phyloP scores from a whole-genome alignment of 2,329 filamentous ascomycete genomes.

The Aspergillus ibericus region DNA sequence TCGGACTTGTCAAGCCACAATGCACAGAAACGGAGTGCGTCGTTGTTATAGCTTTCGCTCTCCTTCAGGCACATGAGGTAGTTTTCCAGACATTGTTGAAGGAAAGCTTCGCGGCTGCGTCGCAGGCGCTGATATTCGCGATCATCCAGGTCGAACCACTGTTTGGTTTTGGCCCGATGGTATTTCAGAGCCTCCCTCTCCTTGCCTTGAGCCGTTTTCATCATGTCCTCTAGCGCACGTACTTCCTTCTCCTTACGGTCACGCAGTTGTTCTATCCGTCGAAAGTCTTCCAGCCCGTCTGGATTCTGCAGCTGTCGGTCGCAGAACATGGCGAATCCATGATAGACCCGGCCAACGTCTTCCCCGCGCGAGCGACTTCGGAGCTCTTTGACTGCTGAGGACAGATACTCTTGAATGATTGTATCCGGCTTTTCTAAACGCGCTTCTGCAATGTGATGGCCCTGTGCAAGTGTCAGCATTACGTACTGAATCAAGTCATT shows the following conservation, averaged over 20 bases:
- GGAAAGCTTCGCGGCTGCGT: slow-evolving; percentile 74
- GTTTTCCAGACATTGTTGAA: slow-evolving; percentile 88
- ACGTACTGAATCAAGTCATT: not conserved
- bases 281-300: slow-evolving; percentile 80
- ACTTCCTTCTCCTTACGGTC: slow-evolving; percentile 82
- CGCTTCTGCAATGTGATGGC: slow-evolving; percentile 84
- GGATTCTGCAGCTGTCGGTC: slow-evolving; percentile 89
- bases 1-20: slow-evolving; percentile 88
- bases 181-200: slow-evolving; percentile 60
- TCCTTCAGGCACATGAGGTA: slow-evolving; percentile 82
- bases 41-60: slow-evolving; percentile 85
- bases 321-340: slow-evolving; percentile 93
- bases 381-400: slow-evolving; percentile 79
- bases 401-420: slow-evolving; percentile 83
- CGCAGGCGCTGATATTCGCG: slow-evolving; percentile 79
- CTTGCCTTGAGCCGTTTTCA: slow-evolving; percentile 49
- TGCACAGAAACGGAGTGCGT: slow-evolving; percentile 86
- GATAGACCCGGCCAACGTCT: slow-evolving; percentile 84
- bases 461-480: slow-evolving; percentile 45
- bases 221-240: slow-evolving; percentile 65
- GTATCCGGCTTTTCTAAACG: slow-evolving; percentile 86
- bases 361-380: slow-evolving; percentile 65
- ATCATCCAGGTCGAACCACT: slow-evolving; percentile 88
- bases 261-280: slow-evolving; percentile 74
- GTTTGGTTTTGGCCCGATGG: slow-evolving; percentile 70